Base-by-base conservation (phyloP, 2,329 filamentous ascomycete genomes). In the Pseudopithomyces chartarum region DNA sequence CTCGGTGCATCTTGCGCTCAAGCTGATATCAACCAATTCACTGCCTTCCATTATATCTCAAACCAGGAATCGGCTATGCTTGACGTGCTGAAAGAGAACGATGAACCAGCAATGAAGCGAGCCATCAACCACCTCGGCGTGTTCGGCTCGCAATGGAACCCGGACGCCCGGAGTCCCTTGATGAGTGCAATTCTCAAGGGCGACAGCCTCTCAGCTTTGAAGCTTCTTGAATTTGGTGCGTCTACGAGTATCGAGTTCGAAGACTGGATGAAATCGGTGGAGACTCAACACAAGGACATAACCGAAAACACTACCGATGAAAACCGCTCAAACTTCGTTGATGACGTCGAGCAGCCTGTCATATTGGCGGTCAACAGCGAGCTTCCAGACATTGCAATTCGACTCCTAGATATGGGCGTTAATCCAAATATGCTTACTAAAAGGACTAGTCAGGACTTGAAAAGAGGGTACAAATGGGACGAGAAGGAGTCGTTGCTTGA, bases 1-100 rank as follows among this genome's bases (percentile, higher is more conserved):
- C 81, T 92, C 1, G 91, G 91, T 1, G 90, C 90, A 1, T 89
- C 88, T 1, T 87, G 83, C 33, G 85, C 88, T 0, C 91, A 95
- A 71, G 90, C 87, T 0, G 90, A 94, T 62, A 69, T 84, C 34
- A 77, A 83, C 8, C 83, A 86, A 3, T 78, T 81, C 29, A 92
- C 90, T 1, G 86, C 84, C 0, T 81, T 96, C 57, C 85, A 91
- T 58, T 85, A 85, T 57, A 85, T 86, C 53, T 81, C 89, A 1
- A 77, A 81, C n/a, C 73, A 79, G 17, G 78, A 82, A 2, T 80
- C 83, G 26, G 75, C 78, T 2, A 63, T 83, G 22, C 59, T 84
- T 2, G 71, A 81, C 7, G 66, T 74, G 0, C 71, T 82, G 39
- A 59, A 80, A 29, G 59, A 85, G 11, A 76, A 83, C 36, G 89